A percentile compares a stretch with the other conserved stretches of the same genome.
These are phyloP conservation scores for Dryadomyces quercivorus DNA, from an alignment of 2,329 filamentous ascomycete species.

Conservation along the genomic window DNA sequence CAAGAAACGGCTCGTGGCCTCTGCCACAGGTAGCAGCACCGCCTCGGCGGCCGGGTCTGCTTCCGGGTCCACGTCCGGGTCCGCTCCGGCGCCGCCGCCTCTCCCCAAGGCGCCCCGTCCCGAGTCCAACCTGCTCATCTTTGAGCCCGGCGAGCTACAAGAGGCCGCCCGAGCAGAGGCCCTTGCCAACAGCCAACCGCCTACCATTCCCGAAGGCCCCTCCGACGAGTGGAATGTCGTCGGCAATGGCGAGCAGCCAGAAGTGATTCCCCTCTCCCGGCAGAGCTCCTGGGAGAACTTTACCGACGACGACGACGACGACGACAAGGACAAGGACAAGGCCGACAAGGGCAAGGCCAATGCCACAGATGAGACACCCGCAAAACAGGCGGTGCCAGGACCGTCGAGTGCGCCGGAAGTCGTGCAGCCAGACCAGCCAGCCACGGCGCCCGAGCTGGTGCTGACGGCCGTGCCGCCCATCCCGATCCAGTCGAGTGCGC, in stretches of 20 bases:
- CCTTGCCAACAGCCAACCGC: conserved; percentile 13
- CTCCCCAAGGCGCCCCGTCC: conserved; percentile 7
- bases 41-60: neutral
- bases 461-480: no score
- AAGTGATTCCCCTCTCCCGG: conserved; percentile 19
- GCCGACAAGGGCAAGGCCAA: neutral
- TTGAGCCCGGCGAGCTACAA: conserved; percentile 24
- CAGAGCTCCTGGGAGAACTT: conserved; percentile 28
- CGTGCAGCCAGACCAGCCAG: neutral
- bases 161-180: conserved; percentile 28
- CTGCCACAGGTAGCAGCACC: neutral
- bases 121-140: conserved; percentile 9
- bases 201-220: conserved; percentile 16
- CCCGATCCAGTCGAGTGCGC: neutral
- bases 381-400: neutral
- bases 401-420: neutral
- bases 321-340: neutral
- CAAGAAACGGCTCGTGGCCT: conserved; percentile 29
- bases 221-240: conserved; percentile 39
- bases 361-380: neutral
- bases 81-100: no score
- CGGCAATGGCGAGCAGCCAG: conserved; percentile 21
- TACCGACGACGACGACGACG: conserved; percentile 14
- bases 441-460: no score
- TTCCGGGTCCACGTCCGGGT: conserved; percentile 3